Conservation (phyloP, 768 basidiomycete genomes). For the Serpula lacrymans region DNA sequence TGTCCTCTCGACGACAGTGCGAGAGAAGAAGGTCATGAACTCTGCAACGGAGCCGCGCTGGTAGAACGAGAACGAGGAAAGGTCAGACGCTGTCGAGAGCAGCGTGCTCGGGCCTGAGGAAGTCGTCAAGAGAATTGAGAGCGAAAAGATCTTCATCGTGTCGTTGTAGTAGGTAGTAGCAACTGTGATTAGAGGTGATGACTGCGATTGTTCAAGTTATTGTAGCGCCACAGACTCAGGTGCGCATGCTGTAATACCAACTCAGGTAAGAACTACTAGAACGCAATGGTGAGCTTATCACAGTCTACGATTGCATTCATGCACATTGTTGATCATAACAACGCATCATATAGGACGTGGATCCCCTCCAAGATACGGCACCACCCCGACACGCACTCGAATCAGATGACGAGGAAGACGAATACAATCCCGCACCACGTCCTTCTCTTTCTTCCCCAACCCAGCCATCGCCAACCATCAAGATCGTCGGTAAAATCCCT, state of each 20-base stretch:
- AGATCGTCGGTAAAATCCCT: conserved; percentile 33
- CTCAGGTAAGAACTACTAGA: too few species aligned
- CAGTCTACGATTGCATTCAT: too few species aligned
- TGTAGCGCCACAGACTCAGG: too few species aligned
- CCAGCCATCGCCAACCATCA: conserved; percentile 24
- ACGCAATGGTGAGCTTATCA: too few species aligned
- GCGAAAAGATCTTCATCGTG: conserved; percentile 83
- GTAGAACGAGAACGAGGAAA: conserved; percentile 92
- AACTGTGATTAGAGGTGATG: too few species aligned
- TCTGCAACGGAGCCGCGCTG: conserved; percentile 84
- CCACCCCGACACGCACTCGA: conserved; percentile 63
- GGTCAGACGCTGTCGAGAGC: conserved; percentile 70
- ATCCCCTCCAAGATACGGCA: conserved; percentile 52
- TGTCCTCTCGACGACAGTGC: conserved; percentile 89
- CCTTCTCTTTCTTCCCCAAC: conserved; percentile 18
- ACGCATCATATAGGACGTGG: conserved; percentile 40
- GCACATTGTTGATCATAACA: too few species aligned
- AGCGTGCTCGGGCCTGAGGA: conserved; percentile 59
- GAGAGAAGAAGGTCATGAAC: conserved; percentile 92
- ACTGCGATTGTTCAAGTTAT: too few species aligned
- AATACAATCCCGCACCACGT: conserved; percentile 52
- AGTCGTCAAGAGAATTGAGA: conserved; percentile 70
- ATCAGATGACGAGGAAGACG: conserved; percentile 68
- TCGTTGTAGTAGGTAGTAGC: too few species aligned
- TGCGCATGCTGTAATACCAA: too few species aligned